phyloP scores from a whole-genome alignment of 2,329 filamentous ascomycete genomes.

The Cladosporium sp. region DNA sequence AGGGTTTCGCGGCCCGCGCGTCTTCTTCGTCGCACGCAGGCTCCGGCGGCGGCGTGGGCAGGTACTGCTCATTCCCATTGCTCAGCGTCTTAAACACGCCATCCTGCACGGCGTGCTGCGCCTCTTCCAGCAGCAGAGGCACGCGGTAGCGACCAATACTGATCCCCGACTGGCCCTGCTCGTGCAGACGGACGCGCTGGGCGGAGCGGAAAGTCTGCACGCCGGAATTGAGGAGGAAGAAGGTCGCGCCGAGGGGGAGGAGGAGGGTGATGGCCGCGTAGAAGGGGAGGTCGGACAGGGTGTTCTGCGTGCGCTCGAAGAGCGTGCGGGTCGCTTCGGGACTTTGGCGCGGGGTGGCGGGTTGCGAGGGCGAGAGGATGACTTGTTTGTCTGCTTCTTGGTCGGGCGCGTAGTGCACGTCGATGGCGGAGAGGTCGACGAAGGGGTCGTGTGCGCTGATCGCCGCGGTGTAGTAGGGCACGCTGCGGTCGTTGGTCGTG shows the following conservation, averaged over 20 bases:
- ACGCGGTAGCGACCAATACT: conserved; percentile 68
- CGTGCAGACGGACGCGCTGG: conserved; percentile 69
- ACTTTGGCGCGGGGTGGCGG: conserved; percentile 46
- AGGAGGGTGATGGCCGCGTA: conserved; percentile 61
- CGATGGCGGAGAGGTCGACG: conserved; percentile 60
- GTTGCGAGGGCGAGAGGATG: conserved; percentile 64
- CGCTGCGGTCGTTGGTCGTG: conserved; percentile 78
- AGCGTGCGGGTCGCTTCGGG: conserved; percentile 16
- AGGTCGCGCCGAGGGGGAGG: conserved; percentile 64
- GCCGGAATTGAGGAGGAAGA: conserved; percentile 69
- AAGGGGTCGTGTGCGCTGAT: conserved; percentile 78
- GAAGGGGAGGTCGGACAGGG: conserved; percentile 53
- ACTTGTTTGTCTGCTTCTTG: conserved; percentile 68
- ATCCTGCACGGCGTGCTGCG: conserved; percentile 73
- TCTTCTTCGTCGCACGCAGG: conserved; percentile 11
- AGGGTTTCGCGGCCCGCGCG: no score
- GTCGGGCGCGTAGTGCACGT: conserved; percentile 64
- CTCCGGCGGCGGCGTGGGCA: conserved; percentile 47
- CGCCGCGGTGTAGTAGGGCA: conserved; percentile 76
- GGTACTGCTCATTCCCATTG: conserved; percentile 59
- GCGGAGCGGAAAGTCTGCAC: conserved; percentile 71
- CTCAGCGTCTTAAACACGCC: conserved; percentile 72
- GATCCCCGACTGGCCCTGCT: conserved; percentile 58
- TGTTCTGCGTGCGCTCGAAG: no score
- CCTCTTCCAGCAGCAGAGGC: conserved; percentile 69